Conservation (phyloP, 345 rosid species). For the Atalantia buxifolia region DNA sequence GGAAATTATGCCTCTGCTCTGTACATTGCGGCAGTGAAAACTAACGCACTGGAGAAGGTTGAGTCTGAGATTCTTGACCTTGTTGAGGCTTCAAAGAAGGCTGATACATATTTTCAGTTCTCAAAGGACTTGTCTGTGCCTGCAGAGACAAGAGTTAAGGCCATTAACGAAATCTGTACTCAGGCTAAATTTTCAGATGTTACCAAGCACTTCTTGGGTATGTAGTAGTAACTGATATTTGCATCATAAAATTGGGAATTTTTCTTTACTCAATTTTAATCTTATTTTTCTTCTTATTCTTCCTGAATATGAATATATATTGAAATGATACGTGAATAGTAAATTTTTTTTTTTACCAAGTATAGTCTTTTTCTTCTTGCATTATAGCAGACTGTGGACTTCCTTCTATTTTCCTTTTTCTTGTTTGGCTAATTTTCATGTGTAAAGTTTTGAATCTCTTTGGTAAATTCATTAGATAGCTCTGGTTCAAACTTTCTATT, state of each 20-base stretch:
- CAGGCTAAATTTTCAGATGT: slow-evolving; percentile 66
- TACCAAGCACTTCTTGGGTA: slow-evolving; percentile 87
- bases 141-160: slow-evolving; percentile 48
- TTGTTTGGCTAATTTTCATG: no score
- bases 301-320: neutral
- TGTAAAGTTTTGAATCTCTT: no score
- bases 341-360: neutral
- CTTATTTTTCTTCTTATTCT: neutral
- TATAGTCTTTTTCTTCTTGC: neutral
- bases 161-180: slow-evolving; percentile 51
- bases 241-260: neutral
- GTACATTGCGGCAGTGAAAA: slow-evolving; percentile 62
- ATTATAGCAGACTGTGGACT: neutral
- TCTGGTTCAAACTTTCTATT: neutral
- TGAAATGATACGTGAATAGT: neutral
- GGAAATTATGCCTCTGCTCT: slow-evolving; percentile 93
- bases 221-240: slow-evolving; percentile 13
- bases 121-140: slow-evolving; percentile 79
- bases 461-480: neutral
- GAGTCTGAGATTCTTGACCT: slow-evolving; percentile 69
- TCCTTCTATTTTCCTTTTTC: neutral
- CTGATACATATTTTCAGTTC: slow-evolving; percentile 62
- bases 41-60: slow-evolving; percentile 65
- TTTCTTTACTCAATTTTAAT: neutral
- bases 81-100: slow-evolving; percentile 58